Evolutionary conservation across 805 yeast genomes (phyloP).

Genomic region (Pichia nanzhaoensis): DNA sequence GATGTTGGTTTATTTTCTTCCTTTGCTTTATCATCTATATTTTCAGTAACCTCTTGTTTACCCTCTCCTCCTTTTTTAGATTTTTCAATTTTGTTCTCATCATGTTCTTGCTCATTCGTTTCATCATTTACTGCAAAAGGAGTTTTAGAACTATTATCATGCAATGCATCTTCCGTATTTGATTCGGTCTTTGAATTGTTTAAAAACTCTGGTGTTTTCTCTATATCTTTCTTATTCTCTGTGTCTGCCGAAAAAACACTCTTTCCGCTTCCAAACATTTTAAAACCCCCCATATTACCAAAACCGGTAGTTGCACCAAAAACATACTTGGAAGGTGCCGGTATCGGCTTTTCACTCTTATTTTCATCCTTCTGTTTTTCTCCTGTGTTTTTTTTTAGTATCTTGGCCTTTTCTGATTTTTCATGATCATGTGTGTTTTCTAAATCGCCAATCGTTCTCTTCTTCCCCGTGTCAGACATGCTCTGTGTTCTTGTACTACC

Average conservation of each 20-base stretch:
- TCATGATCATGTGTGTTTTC: constrained; percentile 7
- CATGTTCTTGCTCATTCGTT: not conserved
- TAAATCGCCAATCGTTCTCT: constrained; percentile 7
- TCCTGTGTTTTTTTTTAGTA: too few relatives aligned
- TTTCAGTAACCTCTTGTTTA: not conserved
- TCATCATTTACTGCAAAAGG: not conserved
- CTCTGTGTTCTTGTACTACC: not conserved
- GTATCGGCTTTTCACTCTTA: constrained; percentile 1
- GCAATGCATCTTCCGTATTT: too few relatives aligned
- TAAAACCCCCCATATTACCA: constrained; percentile 38
- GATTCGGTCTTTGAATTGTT: too few relatives aligned
- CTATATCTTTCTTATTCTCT: not conserved
- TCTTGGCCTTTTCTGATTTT: not conserved
- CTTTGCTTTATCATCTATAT: constrained; percentile 1
- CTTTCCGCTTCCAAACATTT: constrained; percentile 25
- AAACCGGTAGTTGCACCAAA: constrained; percentile 50
- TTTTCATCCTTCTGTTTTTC: constrained; percentile 1
- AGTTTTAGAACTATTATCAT: too few relatives aligned
- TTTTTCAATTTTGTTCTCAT: constrained; percentile 4
- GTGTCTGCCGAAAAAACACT: constrained; percentile 31
- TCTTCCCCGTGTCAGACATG: not conserved
- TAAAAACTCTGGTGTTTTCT: not conserved
- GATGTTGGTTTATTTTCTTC: not conserved
- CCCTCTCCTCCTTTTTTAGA: not conserved
- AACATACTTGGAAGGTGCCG: constrained; percentile 33